Evolutionary conservation across 352 stramenopile genomes (phyloP), one percentile per base, ranked within the genome.

Genomic region (Phytophthora meadii): DNA sequence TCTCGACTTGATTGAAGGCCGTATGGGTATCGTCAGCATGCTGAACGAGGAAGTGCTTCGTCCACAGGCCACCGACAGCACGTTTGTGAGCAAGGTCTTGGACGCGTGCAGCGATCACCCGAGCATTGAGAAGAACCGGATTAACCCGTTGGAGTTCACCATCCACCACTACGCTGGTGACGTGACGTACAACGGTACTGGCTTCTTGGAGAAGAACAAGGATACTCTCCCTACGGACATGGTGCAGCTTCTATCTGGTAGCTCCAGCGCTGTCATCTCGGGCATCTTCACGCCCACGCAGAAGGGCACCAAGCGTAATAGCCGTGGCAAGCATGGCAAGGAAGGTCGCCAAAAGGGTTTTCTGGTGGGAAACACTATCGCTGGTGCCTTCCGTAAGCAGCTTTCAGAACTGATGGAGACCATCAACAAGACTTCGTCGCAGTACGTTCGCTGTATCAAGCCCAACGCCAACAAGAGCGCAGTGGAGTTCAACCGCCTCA

Each of bases 41-140:
- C 75, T 99, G 28, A 97, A 99, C 68, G 96, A 99, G 74, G 94
- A 98, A 71, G 97, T 97, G 47, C 87, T 97, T 7, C 80, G 90
- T 19, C 91, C 93, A 5, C 80, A 93, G 55, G 91, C 88, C 14
- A 93, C 72, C 4, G 89, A 97, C 69, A 77, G 30, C 19, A 90
- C 82, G 22, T 96, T 97, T 25, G 81, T 96, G 54, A 87, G 76
- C 74, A 94, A 95, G 63, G 65, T 97, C 41, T 59, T 89, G 25
- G 88, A 90, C 34, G 76, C 88, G 14, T 90, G 93, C 63, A 84
- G 68, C 22, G 78, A 84, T 47, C 83, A 97, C 65, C 82, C 86
- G 6, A 93, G 86, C 64, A 84, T 97, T 32, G 82, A 96, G 41
- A 94, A 94, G 72, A 90, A 81, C 62, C 84, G 87, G 41, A 82